These are phyloP conservation scores for Coemansia sp. DNA, from an alignment of 192 early-diverging fungal genomes.

Conservation along the genomic window DNA sequence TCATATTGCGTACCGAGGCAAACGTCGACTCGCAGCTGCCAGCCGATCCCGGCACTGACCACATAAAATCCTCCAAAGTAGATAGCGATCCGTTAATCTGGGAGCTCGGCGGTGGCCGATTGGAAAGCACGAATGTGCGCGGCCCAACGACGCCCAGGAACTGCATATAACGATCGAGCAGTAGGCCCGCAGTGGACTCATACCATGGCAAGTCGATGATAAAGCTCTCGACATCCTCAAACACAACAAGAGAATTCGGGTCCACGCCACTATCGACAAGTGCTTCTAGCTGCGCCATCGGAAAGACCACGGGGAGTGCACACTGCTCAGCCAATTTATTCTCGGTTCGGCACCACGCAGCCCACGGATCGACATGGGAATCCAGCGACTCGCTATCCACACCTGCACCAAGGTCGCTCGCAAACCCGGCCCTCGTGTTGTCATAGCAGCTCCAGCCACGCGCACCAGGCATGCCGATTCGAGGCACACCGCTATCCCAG, in stretches of 20 bases:
- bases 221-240: conserved; percentile 39
- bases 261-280: background rate
- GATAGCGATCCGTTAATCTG: background rate
- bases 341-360: background rate
- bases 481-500: conserved; percentile 33
- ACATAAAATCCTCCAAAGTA: conserved; percentile 4
- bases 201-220: conserved; percentile 26
- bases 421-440: background rate
- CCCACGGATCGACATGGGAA: background rate
- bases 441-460: conserved; percentile 19
- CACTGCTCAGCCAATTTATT: background rate
- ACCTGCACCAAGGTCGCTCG: background rate
- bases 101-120: background rate
- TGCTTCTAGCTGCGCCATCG: background rate
- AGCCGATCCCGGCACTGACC: conserved; percentile 11
- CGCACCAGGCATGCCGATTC: conserved; percentile 20
- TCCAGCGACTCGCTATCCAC: background rate
- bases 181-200: background rate
- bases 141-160: conserved; percentile 39
- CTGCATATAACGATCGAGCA: conserved; percentile 24
- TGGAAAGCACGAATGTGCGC: conserved; percentile 15
- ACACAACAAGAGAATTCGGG: conserved; percentile 25
- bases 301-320: background rate
- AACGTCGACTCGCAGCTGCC: conserved; percentile 2
- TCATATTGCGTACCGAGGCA: background rate